phyloP scores from a whole-genome alignment of 345 rosid genomes.

The Geranium rotundifolium region DNA sequence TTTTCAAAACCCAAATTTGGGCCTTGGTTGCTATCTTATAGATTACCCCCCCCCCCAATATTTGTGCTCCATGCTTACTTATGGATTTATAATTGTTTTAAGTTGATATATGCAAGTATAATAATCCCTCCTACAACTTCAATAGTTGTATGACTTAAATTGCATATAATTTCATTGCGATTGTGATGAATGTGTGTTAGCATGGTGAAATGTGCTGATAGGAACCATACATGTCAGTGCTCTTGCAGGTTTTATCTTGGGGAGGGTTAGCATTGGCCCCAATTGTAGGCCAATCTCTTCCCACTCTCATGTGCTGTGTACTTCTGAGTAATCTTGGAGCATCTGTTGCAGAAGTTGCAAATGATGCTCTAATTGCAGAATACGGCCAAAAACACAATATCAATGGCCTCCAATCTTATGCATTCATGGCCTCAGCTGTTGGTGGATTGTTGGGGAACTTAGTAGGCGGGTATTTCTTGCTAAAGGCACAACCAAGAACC shows the following conservation, averaged over 20 bases:
- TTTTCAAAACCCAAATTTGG: too few relatives aligned
- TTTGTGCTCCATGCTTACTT: too few relatives aligned
- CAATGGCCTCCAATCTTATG: constrained; percentile 65
- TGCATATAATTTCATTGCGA: too few relatives aligned
- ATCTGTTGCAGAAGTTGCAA: constrained; percentile 72
- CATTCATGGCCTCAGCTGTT: constrained; percentile 72
- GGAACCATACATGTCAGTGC: constrained; percentile 30
- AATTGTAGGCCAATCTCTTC: constrained; percentile 48
- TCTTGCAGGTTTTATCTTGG: constrained; percentile 77
- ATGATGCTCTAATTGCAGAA: constrained; percentile 85
- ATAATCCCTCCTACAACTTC: too few relatives aligned
- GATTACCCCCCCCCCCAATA: too few relatives aligned
- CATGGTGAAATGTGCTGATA: too few relatives aligned
- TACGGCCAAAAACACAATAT: constrained; percentile 49
- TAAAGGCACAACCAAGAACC: constrained; percentile 31
- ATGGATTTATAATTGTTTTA: too few relatives aligned
- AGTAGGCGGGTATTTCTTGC: constrained; percentile 56
- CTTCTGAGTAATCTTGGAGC: constrained; percentile 78
- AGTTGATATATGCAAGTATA: too few relatives aligned
- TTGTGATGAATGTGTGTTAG: too few relatives aligned
- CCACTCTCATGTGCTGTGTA: constrained; percentile 47
- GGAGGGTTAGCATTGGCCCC: constrained; percentile 53
- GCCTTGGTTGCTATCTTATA: too few relatives aligned
- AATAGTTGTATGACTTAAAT: too few relatives aligned
- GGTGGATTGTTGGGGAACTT: constrained; percentile 82